phyloP scores from a whole-genome alignment of 2,329 filamentous ascomycete genomes.

The Ceratocystis alfenasii region DNA sequence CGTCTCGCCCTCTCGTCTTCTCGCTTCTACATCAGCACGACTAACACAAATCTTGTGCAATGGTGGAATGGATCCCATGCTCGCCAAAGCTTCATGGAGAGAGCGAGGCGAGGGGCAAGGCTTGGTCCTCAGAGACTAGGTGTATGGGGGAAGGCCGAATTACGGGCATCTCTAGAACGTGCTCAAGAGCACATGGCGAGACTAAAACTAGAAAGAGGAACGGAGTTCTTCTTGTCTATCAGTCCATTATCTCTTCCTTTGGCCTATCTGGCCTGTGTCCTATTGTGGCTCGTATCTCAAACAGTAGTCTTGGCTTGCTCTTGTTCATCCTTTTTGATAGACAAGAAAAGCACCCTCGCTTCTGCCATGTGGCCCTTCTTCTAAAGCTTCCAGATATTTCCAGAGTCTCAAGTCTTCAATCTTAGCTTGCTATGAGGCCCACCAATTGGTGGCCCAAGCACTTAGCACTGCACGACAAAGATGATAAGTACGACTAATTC shows the following conservation, averaged over 20 bases:
- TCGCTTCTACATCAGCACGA: not conserved
- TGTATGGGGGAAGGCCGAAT: not conserved
- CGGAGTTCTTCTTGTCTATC: not conserved
- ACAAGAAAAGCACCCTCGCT: too few relatives aligned
- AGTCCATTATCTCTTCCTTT: not conserved
- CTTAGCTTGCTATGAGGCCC: slow-evolving; percentile 1
- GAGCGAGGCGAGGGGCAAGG: not conserved
- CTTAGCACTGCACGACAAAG: not conserved
- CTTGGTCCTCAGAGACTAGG: not conserved
- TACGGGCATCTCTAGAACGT: not conserved
- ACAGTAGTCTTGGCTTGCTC: not conserved
- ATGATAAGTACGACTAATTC: too few relatives aligned
- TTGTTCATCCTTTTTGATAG: not conserved
- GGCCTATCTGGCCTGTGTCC: not conserved
- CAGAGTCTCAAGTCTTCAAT: not conserved
- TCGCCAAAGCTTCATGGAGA: slow-evolving; percentile 1
- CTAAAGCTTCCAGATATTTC: not conserved
- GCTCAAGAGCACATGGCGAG: not conserved
- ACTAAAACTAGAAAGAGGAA: not conserved
- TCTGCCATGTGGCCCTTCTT: not conserved
- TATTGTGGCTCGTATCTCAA: not conserved
- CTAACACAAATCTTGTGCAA: not conserved
- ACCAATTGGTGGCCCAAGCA: not conserved
- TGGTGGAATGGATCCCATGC: not conserved
- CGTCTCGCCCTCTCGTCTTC: not conserved